Evolutionary conservation across 1,284 basidiomycete genomes (phyloP).

Genomic region (Sanguinoderma infundibulare): DNA sequence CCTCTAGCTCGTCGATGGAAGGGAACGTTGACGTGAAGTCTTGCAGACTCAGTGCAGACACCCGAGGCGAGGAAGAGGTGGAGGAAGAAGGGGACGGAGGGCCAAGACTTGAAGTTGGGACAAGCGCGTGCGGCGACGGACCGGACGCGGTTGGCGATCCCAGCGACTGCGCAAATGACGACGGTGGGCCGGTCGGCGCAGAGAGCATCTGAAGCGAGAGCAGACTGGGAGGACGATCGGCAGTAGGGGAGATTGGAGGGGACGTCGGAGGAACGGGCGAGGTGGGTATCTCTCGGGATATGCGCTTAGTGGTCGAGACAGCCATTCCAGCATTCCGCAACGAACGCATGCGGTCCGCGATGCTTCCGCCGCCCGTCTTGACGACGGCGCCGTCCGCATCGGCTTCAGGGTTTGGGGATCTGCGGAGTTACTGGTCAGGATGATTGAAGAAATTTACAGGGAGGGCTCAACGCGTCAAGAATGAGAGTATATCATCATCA

Average conservation of each 20-base stretch:
- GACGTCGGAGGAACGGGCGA: slow-evolving; percentile 19
- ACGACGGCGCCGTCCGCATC: slow-evolving; percentile 39
- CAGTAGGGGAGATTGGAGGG: slow-evolving; percentile 19
- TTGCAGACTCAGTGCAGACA: slow-evolving; percentile 43
- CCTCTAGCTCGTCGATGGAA: slow-evolving; percentile 76
- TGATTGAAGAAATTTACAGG: too few relatives aligned
- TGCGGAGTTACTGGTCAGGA: slow-evolving; percentile 14
- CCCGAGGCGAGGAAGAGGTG: slow-evolving; percentile 42
- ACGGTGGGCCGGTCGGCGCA: slow-evolving; percentile 32
- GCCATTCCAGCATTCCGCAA: slow-evolving; percentile 68
- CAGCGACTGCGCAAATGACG: slow-evolving; percentile 33
- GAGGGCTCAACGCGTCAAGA: slow-evolving; percentile 4
- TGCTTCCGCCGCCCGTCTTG: slow-evolving; percentile 52
- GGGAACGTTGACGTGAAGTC: slow-evolving; percentile 71
- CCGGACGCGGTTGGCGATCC: slow-evolving; percentile 34
- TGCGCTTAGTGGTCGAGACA: slow-evolving; percentile 51
- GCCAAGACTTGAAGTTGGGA: slow-evolving; percentile 68
- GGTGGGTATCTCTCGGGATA: slow-evolving; percentile 48
- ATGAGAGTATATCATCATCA: too few relatives aligned
- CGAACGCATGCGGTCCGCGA: slow-evolving; percentile 75
- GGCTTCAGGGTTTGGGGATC: slow-evolving; percentile 12
- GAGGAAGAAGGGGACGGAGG: slow-evolving; percentile 75
- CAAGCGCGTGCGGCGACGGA: slow-evolving; percentile 56
- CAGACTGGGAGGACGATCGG: slow-evolving; percentile 22
- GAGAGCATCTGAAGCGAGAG: slow-evolving; percentile 34